phyloP scores from a whole-genome alignment of 257 asterid genomes.

The Solanum raphanifolium region DNA sequence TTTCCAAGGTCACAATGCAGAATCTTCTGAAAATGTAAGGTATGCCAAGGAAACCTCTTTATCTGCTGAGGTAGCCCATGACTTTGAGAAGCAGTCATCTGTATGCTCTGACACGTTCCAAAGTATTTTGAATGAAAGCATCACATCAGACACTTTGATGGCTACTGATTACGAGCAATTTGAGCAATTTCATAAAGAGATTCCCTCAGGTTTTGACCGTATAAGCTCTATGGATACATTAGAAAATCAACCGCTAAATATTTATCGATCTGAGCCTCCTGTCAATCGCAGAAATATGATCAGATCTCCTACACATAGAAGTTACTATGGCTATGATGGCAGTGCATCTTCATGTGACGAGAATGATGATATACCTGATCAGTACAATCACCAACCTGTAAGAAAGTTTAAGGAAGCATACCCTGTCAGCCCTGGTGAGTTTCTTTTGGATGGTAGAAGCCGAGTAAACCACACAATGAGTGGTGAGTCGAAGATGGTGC shows the following conservation, averaged over 20 bases:
- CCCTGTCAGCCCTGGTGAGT: constrained; percentile 9
- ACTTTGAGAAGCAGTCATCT: constrained; percentile 10
- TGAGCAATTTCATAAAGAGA: constrained; percentile 15
- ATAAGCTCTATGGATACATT: constrained; percentile 26
- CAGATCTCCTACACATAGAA: constrained; percentile 28
- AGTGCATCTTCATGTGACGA: constrained; percentile 69
- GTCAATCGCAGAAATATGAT: constrained; percentile 4
- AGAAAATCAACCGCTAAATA: constrained; percentile 20
- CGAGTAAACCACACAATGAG: constrained; percentile 9
- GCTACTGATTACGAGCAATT: constrained; percentile 28
- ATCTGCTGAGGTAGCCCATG: constrained; percentile 9
- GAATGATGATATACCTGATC: constrained; percentile 25
- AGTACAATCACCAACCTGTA: constrained; percentile 9
- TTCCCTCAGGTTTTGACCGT: constrained; percentile 20
- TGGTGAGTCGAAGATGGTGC: constrained; percentile 18
- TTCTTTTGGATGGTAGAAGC: constrained; percentile 13
- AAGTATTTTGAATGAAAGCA: constrained; percentile 21
- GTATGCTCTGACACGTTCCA: constrained; percentile 6
- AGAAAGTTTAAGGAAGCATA: constrained; percentile 21
- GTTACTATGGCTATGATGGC: constrained; percentile 49
- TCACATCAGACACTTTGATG: constrained; percentile 13
- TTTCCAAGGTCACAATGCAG: constrained; percentile 12
- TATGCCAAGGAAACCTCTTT: constrained; percentile 4
- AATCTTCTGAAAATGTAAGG: constrained; percentile 5
- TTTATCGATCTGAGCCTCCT: constrained; percentile 17